Percentiles rank a stretch among this genome's conserved stretches.
These are phyloP conservation scores for Daldinia concentrica DNA, from an alignment of 495 filamentous ascomycete genomes.

Conservation along the genomic window DNA sequence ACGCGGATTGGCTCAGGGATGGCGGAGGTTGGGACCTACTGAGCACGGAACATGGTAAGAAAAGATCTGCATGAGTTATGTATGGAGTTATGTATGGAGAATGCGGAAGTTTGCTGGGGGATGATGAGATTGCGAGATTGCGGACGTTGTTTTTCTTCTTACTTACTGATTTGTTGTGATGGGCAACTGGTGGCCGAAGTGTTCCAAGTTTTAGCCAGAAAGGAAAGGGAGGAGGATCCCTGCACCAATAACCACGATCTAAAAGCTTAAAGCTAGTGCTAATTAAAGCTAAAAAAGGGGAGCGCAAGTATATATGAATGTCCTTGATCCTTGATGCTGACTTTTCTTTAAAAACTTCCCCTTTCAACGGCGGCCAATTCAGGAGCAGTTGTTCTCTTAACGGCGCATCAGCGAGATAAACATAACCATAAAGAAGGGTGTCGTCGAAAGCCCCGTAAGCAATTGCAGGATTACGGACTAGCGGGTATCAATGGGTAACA, in stretches of 20 bases:
- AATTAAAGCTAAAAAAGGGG: constrained; percentile 33
- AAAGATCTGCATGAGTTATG: constrained; percentile 27
- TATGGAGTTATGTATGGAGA: constrained; percentile 8
- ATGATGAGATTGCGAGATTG: constrained; percentile 18
- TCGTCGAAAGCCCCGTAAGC: constrained; percentile 28
- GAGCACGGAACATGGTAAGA: constrained; percentile 28
- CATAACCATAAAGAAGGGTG: constrained; percentile 23
- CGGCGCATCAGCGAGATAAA: constrained; percentile 29
- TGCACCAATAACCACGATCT: constrained; percentile 20
- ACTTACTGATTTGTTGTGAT: constrained; percentile 43
- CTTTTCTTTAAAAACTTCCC: constrained; percentile 10
- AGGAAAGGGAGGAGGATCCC: constrained; percentile 34
- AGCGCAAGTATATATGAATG: constrained; percentile 7
- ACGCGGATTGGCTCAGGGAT: constrained; percentile 25
- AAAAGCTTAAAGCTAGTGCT: constrained; percentile 34
- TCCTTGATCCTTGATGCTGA: constrained; percentile 13
- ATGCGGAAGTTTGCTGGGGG: not conserved
- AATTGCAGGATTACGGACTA: constrained; percentile 23
- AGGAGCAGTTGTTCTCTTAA: constrained; percentile 5
- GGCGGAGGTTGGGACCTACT: constrained; percentile 20
- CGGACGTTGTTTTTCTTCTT: constrained; percentile 33
- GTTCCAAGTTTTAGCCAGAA: constrained; percentile 25
- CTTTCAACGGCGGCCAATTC: not conserved
- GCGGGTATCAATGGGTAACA: constrained; percentile 42
- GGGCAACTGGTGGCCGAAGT: constrained; percentile 26